phyloP scores from a whole-genome alignment of 345 rosid species.

The Salix udensis region DNA sequence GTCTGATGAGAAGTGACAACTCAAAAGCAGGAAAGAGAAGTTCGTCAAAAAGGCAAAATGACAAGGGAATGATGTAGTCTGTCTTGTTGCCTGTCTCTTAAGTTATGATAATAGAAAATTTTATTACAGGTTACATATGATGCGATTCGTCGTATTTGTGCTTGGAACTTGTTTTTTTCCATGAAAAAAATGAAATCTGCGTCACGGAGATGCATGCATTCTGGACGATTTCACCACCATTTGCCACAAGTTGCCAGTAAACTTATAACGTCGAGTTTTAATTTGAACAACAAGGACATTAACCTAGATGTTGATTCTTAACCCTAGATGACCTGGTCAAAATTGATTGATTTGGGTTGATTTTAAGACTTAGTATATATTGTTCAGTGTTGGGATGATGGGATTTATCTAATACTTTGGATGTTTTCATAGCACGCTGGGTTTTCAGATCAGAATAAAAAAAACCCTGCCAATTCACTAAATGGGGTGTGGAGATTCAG shows the following conservation, averaged over 20 bases:
- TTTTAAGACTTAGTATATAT: no score
- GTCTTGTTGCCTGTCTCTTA: background rate
- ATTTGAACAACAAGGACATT: no score
- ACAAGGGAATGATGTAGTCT: background rate
- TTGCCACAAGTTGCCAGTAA: background rate
- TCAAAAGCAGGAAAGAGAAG: background rate
- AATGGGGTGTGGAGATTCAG: no score
- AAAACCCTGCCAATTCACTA: no score
- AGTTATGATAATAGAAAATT: background rate
- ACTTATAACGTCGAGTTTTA: no score
- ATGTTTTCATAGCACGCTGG: no score
- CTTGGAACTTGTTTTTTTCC: background rate
- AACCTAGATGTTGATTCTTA: no score
- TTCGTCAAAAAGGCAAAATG: background rate
- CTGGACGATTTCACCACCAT: background rate
- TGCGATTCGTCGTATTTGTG: background rate
- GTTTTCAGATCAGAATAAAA: no score
- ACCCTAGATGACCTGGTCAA: no score
- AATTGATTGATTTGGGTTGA: no score
- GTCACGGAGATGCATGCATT: background rate
- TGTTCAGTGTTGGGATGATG: no score
- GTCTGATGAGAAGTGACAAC: background rate
- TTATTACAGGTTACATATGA: background rate
- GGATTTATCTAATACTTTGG: no score
- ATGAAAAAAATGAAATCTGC: background rate